Evolutionary conservation across 2,329 filamentous ascomycete genomes (phyloP), one percentile per base, ranked within the genome.

Genomic region (Penicillium sp.): DNA sequence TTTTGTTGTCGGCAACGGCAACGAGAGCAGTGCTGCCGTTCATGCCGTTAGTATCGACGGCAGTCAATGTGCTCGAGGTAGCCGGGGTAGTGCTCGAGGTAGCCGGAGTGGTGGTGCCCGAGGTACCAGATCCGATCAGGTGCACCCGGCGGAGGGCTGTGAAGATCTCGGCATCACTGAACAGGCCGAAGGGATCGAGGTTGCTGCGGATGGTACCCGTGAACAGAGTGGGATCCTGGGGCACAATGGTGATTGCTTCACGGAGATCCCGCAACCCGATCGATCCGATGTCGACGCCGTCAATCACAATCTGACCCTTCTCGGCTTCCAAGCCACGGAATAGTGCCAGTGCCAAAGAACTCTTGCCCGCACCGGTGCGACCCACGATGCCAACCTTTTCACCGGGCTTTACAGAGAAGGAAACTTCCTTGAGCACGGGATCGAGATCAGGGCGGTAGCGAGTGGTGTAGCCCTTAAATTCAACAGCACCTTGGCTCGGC

Each of bases 301-400:
- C 93, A 44, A 98, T 88, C 16, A 94, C 64, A 51, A 98, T 95
- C 66, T 86, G 87, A 59, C 93, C 93, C 55, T 81, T 78, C 60
- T 95, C 89, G 0, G 93, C 89, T 69, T 98, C 93, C 2, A 98
- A 76, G 1, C 89, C 89, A 47, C 93, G 84, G 81, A 98, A 97
- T 22, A 98, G 77, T 4, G 93, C 91, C 50, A 97, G 76, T 0
- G 93, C 90, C 43, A 98, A 76, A 3, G 93, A 97, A 65, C 89
- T 96, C 77, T 98, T 98, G 47, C 93, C 93, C 4, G 93, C 93
- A 51, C 93, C 93, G 0, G 93, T 98, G 50, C 93, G 82, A 44
- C 93, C 93, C 24, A 97, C 93, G 47, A 98, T 94, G 47, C 93
- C 93, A 14, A 98, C 87, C 74, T 96, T 96, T 70, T 98, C 89